Conservation (phyloP, 495 filamentous ascomycete genomes). For the Penicillium verhagenii region DNA sequence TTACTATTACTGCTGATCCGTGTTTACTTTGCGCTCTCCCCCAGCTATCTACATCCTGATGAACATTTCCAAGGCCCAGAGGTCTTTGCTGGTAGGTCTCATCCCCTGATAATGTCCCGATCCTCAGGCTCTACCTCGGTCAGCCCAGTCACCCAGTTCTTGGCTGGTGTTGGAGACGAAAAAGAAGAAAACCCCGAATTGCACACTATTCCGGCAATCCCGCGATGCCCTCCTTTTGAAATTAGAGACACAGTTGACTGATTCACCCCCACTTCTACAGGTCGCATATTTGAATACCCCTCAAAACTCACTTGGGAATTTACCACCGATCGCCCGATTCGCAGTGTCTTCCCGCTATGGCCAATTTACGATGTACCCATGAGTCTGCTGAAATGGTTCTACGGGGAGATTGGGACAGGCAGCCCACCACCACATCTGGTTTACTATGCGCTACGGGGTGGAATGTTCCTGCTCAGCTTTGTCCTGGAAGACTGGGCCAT, state of each 20-base stretch:
- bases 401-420: constrained; percentile 56
- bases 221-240: constrained; percentile 5
- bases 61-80: constrained; percentile 99
- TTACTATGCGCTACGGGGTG: constrained; percentile 80
- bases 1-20: constrained; percentile 80
- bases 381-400: constrained; percentile 85
- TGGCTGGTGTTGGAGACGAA: too few relatives aligned
- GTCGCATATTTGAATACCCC: constrained; percentile 85
- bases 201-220: background rate
- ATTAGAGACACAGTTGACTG: background rate
- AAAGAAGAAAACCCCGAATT: background rate
- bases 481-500: constrained; percentile 97
- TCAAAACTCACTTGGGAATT: constrained; percentile 93
- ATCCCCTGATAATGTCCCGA: background rate
- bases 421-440: constrained; percentile 67
- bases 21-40: constrained; percentile 88
- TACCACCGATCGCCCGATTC: constrained; percentile 77
- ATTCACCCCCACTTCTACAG: constrained; percentile 43
- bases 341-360: constrained; percentile 96
- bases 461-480: constrained; percentile 94
- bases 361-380: constrained; percentile 89
- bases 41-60: constrained; percentile 96
- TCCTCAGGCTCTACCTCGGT: background rate
- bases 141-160: background rate
- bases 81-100: constrained; percentile 83